These are phyloP conservation scores for Jimgerdemannia lactiflua DNA, from an alignment of 192 early-diverging fungal species.

Conservation along the genomic window DNA sequence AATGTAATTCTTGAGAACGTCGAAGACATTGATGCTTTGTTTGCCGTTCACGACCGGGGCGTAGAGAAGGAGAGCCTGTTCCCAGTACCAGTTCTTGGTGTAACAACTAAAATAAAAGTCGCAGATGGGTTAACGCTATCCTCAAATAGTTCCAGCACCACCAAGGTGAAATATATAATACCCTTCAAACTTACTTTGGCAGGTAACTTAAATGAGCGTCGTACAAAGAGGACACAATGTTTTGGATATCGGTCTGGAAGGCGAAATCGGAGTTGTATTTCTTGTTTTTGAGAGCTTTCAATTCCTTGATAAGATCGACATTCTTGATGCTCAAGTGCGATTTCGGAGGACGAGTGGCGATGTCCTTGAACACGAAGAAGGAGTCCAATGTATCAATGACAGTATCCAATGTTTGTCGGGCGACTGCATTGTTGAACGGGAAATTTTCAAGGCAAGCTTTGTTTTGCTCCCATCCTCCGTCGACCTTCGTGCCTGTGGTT, in stretches of 20 bases:
- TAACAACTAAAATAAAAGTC: not conserved
- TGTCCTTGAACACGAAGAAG: not conserved
- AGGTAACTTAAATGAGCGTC: not conserved
- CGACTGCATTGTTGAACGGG: not conserved
- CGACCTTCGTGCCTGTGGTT: not conserved
- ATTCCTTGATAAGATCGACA: not conserved
- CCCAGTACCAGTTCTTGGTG: not conserved
- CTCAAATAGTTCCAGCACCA: not conserved
- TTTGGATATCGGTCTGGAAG: not conserved
- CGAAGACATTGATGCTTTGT: not conserved
- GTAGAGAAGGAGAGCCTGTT: not conserved
- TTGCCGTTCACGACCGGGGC: not conserved
- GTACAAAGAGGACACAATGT: not conserved
- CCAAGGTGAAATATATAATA: not conserved
- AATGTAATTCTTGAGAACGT: not conserved
- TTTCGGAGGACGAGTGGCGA: not conserved
- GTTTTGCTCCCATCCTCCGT: not conserved
- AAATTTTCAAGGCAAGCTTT: not conserved
- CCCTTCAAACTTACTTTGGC: not conserved
- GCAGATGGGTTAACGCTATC: not conserved
- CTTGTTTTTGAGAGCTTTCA: not conserved
- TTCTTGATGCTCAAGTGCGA: not conserved
- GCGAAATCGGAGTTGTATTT: not conserved
- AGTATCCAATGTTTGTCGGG: not conserved
- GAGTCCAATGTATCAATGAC: not conserved